A percentile compares a stretch with the other conserved stretches of the same genome.
phyloP scores from a whole-genome alignment of 164 flowering plant species.

The Nymphaea colorata region DNA sequence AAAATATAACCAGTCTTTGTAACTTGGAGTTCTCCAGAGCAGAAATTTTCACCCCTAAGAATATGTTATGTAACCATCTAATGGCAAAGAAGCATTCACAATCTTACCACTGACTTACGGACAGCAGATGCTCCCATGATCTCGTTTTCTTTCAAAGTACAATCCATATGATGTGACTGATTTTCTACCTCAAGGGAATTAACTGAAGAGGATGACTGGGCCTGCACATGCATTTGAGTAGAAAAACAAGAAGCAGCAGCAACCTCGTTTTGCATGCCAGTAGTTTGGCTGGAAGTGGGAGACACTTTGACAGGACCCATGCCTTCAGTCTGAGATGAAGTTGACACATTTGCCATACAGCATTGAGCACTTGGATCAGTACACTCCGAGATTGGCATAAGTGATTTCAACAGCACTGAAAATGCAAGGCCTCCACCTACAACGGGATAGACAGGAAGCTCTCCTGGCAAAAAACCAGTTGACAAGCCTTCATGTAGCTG shows the following conservation, averaged over 20 bases:
- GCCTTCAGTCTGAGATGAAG: neutral
- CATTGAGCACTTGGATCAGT: constrained; percentile 68
- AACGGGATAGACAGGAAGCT: constrained; percentile 84
- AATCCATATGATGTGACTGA: constrained; percentile 7
- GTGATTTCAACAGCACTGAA: constrained; percentile 73
- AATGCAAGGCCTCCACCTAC: constrained; percentile 40
- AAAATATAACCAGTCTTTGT: too few relatives aligned
- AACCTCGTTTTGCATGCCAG: constrained; percentile 8
- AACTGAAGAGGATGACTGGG: constrained; percentile 2
- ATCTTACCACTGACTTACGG: neutral
- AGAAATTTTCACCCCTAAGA: neutral
- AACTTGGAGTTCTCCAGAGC: neutral
- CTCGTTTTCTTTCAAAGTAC: neutral
- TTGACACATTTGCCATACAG: constrained; percentile 10
- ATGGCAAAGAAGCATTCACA: neutral
- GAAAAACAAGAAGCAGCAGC: neutral
- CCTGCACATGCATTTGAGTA: neutral
- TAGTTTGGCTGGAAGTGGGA: constrained; percentile 8
- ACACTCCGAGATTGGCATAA: constrained; percentile 76
- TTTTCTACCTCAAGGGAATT: constrained; percentile 7
- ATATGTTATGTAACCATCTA: too few relatives aligned
- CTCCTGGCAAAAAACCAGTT: constrained; percentile 77
- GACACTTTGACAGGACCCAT: constrained; percentile 5
- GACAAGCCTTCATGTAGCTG: constrained; percentile 81
- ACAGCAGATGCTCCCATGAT: neutral